Base-by-base conservation (phyloP, 2,329 filamentous ascomycete genomes). In the Talaromyces sp. region DNA sequence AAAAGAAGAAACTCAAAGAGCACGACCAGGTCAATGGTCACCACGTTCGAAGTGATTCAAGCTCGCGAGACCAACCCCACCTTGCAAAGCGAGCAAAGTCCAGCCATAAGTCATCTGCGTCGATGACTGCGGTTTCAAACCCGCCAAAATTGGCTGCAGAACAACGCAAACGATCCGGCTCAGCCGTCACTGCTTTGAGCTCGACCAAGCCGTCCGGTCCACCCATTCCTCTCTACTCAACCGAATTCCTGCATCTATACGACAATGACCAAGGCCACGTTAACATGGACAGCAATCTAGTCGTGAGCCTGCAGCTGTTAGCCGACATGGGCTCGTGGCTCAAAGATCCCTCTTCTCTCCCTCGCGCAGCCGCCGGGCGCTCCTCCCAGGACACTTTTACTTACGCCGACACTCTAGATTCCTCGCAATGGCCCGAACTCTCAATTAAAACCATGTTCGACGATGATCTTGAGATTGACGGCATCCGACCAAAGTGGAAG, bases 1-100 rank as follows among this genome's bases (percentile, higher is more conserved):
- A 92, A 71, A 96, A 92, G 80, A 97, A 95, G 80, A 96, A 92
- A 75, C 35, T 54, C 41, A 95, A 92, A 72, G 90, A 92, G 56
- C 86, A 87, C 50, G 67, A 75, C 17, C 19, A 86, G 68, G 77
- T 86, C 56, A 92, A 92, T 70, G 89, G 89, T 56, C 86, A 85
- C 56, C 78, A 80, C 48, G 79, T 83, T 59, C 82, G 84, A 62
- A 79, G 81, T 61, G 87, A 89, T 57, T 82, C 82, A 32, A 74
- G 75, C 31, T 71, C 75, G 58, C 76, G 73, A n/a, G 73, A 75
- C 53, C 72, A 71, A 56, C 86, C 88, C 2, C 51, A 21, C 32
- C 12, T 61, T 6, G 74, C 85, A 43, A 97, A 96, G 75, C 92
- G 91, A 69, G 73, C 88, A 1, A 97, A 96, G 75, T 87, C 83